phyloP scores from a whole-genome alignment of 306 rosid genomes.

The Dalbergia oliveri region DNA sequence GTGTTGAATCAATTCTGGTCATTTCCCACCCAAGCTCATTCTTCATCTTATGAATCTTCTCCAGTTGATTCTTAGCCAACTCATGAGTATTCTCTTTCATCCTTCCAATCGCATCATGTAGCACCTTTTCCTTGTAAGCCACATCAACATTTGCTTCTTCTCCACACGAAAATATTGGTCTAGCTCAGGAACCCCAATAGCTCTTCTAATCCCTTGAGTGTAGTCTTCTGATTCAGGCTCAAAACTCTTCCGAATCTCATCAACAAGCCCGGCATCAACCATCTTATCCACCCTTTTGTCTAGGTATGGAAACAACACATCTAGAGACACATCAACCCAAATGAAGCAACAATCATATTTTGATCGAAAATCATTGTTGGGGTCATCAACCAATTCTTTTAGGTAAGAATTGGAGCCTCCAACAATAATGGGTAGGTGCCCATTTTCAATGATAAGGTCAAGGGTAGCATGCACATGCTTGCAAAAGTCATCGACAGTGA shows the following conservation, averaged over 20 bases:
- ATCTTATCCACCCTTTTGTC: constrained; percentile 45
- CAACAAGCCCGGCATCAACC: constrained; percentile 42
- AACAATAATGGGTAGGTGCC: constrained; percentile 47
- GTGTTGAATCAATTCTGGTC: constrained; percentile 45
- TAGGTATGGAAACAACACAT: constrained; percentile 18
- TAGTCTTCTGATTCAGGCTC: neutral
- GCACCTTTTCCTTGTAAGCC: neutral
- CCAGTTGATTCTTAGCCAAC: constrained; percentile 4
- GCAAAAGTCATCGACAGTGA: constrained; percentile 39
- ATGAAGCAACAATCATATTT: constrained; percentile 48
- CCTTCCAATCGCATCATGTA: neutral
- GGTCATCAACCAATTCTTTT: neutral
- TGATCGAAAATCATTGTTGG: constrained; percentile 13
- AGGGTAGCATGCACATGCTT: neutral
- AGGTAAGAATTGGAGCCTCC: constrained; percentile 55
- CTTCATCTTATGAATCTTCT: constrained; percentile 4
- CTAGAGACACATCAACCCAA: constrained; percentile 41
- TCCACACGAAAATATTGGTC: constrained; percentile 24
- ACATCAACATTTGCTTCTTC: neutral
- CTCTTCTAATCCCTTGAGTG: constrained; percentile 44
- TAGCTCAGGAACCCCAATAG: constrained; percentile 51
- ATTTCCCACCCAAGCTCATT: constrained; percentile 36
- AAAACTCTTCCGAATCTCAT: constrained; percentile 34
- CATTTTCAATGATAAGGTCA: neutral
- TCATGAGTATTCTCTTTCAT: constrained; percentile 34